Evolutionary conservation across 1,284 basidiomycete genomes (phyloP).

Genomic region (Ganoderma meredithae): DNA sequence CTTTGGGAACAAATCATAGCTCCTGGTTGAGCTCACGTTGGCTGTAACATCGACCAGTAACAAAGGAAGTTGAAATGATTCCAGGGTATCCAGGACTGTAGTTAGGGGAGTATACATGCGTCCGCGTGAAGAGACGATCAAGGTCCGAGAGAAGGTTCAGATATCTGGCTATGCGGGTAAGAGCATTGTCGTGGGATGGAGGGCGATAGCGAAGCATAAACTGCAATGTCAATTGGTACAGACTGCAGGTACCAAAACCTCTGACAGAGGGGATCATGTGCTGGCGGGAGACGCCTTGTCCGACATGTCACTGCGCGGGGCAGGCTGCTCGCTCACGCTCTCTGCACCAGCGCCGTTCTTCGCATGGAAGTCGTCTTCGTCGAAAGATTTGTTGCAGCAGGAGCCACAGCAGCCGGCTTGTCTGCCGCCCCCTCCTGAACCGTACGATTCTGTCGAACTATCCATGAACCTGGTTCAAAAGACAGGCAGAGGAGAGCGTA

Average conservation of each 20-base stretch:
- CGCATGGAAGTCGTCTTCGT: conserved; percentile 32
- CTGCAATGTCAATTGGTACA: too few species aligned
- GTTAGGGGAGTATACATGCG: neutral
- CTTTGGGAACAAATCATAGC: too few species aligned
- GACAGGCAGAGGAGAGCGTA: neutral
- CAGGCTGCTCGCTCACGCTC: conserved; percentile 18
- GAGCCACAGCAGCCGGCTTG: conserved; percentile 31
- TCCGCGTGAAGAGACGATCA: neutral
- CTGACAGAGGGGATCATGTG: neutral
- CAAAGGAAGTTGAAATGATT: too few species aligned
- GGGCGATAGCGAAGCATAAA: neutral
- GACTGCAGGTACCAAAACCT: neutral
- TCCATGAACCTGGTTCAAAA: neutral
- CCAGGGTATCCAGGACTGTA: too few species aligned
- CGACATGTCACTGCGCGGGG: conserved; percentile 23
- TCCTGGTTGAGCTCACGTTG: too few species aligned
- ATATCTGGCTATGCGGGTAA: neutral
- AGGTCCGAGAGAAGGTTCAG: neutral
- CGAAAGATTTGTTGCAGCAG: conserved; percentile 32
- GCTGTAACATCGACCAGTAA: too few species aligned
- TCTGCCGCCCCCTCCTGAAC: conserved; percentile 9
- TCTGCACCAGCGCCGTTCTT: conserved; percentile 3
- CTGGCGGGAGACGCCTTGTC: conserved; percentile 17
- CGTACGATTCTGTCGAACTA: conserved; percentile 16
- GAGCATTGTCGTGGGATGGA: neutral